These are phyloP conservation scores for Myochromella boudieri DNA, from an alignment of 768 basidiomycete species.

Conservation along the genomic window DNA sequence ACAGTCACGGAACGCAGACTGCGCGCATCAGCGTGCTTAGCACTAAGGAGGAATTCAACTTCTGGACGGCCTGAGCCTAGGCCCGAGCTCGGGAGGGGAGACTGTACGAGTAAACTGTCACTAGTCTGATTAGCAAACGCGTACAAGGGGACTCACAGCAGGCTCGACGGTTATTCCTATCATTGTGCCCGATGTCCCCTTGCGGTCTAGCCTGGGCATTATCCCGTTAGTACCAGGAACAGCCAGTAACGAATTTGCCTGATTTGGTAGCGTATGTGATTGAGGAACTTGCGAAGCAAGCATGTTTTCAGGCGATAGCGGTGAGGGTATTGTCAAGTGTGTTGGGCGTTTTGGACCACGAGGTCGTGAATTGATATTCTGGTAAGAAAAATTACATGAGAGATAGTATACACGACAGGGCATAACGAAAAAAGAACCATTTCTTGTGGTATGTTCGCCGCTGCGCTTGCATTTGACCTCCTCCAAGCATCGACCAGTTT, in stretches of 20 bases:
- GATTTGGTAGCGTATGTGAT: slow-evolving; percentile 1
- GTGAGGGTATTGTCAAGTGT: slow-evolving; percentile 20
- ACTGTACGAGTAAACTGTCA: slow-evolving; percentile 9
- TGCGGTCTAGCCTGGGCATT: slow-evolving; percentile 1
- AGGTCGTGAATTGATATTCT: slow-evolving; percentile 2
- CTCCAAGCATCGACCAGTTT: slow-evolving; percentile 20
- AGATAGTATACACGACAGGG: neutral
- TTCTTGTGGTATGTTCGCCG: slow-evolving; percentile 8
- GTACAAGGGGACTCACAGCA: slow-evolving; percentile 15
- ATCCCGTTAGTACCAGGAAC: neutral
- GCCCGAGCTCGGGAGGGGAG: slow-evolving; percentile 19
- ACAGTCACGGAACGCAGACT: slow-evolving; percentile 8
- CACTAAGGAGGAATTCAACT: slow-evolving; percentile 6
- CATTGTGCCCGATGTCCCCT: slow-evolving; percentile 5
- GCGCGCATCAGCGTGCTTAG: slow-evolving; percentile 3
- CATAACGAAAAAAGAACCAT: slow-evolving; percentile 2
- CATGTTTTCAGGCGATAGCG: slow-evolving; percentile 9
- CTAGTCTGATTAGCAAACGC: neutral
- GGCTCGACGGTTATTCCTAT: slow-evolving; percentile 20
- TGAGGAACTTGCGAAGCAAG: neutral
- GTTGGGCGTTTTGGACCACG: slow-evolving; percentile 16
- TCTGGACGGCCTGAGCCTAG: slow-evolving; percentile 9
- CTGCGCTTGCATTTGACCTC: slow-evolving; percentile 15
- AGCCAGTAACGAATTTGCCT: slow-evolving; percentile 1
- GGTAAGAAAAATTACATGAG: neutral